phyloP scores from a whole-genome alignment of 305 asterid species.

The Fraxinus baroniana region DNA sequence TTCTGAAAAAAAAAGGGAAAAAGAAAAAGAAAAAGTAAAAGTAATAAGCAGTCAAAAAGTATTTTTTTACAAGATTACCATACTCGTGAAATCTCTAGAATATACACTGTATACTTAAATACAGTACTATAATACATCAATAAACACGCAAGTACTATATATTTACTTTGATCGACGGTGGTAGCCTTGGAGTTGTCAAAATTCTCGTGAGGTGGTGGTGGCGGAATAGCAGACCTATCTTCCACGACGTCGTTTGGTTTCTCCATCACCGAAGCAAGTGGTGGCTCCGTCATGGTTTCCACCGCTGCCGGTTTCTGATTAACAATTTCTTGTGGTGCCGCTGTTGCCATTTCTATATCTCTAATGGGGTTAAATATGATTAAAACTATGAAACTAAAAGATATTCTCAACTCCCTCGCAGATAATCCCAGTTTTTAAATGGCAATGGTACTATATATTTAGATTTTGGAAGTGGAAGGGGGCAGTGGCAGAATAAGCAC shows the following conservation, averaged over 20 bases:
- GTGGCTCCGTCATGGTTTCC: conserved; percentile 35
- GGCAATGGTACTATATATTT: not conserved
- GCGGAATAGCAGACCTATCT: conserved; percentile 32
- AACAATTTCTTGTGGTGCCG: conserved; percentile 29
- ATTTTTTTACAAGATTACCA: not conserved
- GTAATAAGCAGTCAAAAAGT: not conserved
- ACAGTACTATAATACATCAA: not conserved
- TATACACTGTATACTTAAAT: not conserved
- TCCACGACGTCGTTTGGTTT: conserved; percentile 32
- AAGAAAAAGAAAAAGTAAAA: not conserved
- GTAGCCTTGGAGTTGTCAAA: conserved; percentile 32
- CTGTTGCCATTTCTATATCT: conserved; percentile 35
- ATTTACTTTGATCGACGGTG: conserved; percentile 32
- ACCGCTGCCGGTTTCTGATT: conserved; percentile 24
- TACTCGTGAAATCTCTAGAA: not conserved
- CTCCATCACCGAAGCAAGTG: conserved; percentile 37
- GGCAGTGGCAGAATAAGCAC: not conserved
- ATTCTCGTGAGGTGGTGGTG: conserved; percentile 18
- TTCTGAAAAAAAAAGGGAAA: not conserved
- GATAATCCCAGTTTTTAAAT: not conserved
- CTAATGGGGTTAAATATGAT: not conserved
- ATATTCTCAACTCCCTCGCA: not conserved
- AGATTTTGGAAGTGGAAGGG: not conserved
- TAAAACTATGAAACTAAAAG: not conserved
- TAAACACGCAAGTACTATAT: not conserved